Conservation (phyloP, 2,329 filamentous ascomycete genomes). For the Curvularia spicifera region DNA sequence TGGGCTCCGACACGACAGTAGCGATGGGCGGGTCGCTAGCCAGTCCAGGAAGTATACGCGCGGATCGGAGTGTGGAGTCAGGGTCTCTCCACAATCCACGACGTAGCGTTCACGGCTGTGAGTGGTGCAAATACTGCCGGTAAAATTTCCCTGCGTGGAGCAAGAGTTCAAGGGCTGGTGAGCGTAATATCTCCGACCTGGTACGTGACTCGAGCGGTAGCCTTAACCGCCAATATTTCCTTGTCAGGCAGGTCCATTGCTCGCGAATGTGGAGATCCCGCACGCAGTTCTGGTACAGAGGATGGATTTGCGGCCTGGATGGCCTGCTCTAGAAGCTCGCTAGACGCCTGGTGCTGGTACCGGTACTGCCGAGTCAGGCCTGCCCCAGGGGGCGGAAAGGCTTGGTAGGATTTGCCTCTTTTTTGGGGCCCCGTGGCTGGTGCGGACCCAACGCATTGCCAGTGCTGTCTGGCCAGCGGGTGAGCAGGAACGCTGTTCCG, state of each 20-base stretch:
- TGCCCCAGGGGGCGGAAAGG: conserved; percentile 20
- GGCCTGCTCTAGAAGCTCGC: conserved; percentile 24
- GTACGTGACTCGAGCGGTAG: conserved; percentile 13
- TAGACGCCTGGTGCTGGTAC: conserved; percentile 32
- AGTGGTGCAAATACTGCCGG: conserved; percentile 17
- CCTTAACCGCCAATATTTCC: conserved; percentile 17
- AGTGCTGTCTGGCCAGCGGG: conserved; percentile 13
- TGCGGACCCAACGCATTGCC: neutral
- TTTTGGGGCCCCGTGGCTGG: conserved; percentile 6
- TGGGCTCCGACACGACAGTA: neutral
- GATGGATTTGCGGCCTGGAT: conserved; percentile 17
- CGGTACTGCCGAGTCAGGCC: conserved; percentile 26
- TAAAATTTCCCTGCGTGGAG: conserved; percentile 8
- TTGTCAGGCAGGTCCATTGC: conserved; percentile 15
- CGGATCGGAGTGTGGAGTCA: conserved; percentile 10
- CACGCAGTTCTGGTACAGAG: conserved; percentile 14
- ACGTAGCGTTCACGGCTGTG: conserved; percentile 5
- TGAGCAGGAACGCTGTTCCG: conserved; percentile 16
- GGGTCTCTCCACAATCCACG: conserved; percentile 12
- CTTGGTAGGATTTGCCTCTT: conserved; percentile 11
- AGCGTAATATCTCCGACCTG: conserved; percentile 1
- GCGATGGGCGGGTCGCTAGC: conserved; percentile 2
- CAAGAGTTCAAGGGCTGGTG: neutral
- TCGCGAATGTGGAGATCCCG: conserved; percentile 16
- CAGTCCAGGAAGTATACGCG: conserved; percentile 6